phyloP scores from a whole-genome alignment of 257 asterid species.

The Scutellaria barbata region DNA sequence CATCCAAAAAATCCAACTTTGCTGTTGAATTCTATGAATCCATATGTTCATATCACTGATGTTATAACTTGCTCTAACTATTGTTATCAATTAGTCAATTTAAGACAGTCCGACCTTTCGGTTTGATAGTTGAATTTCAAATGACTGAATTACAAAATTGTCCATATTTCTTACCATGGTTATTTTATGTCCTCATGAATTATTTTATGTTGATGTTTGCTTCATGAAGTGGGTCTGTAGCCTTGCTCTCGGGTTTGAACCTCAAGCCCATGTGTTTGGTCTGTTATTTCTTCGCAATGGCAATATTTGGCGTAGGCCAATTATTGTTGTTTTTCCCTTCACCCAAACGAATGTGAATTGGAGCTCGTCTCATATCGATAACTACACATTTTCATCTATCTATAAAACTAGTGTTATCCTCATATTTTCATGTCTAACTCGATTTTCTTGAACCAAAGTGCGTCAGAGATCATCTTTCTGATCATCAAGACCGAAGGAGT shows the following conservation, averaged over 20 bases:
- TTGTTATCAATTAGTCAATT: neutral
- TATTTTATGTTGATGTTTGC: slow-evolving; percentile 5
- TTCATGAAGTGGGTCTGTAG: no score
- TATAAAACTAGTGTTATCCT: no score
- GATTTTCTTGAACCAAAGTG: slow-evolving; percentile 44
- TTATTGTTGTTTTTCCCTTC: no score
- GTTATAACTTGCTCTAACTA: slow-evolving; percentile 7
- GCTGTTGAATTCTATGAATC: neutral
- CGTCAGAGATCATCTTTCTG: slow-evolving; percentile 58
- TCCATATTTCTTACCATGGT: neutral
- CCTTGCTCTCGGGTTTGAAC: no score
- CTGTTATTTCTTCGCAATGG: no score
- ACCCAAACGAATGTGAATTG: no score
- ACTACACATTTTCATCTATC: no score
- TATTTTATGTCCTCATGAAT: slow-evolving; percentile 5
- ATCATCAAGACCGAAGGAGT: slow-evolving; percentile 70
- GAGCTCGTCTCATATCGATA: no score
- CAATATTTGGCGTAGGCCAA: no score
- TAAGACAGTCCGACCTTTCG: neutral
- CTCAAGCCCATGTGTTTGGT: no score
- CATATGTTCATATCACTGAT: neutral
- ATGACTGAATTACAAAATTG: neutral
- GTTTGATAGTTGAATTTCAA: slow-evolving; percentile 1
- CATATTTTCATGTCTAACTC: no score
- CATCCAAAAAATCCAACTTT: neutral